Conservation (phyloP, 1,139 yeast species). For the Suhomyces coccinellae region DNA sequence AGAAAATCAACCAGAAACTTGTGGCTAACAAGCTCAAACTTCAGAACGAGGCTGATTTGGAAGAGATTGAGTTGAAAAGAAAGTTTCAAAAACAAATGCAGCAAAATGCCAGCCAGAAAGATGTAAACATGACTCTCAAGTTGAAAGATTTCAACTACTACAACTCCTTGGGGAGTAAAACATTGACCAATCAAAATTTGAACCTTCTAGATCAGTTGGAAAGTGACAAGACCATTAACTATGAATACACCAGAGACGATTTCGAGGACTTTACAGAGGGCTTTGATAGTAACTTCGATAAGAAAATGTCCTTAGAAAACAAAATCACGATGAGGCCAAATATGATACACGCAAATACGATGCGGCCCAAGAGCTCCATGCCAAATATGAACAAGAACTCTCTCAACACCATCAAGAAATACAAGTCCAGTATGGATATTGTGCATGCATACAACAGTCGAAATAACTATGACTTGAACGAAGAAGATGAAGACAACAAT, state of each 20-base stretch:
- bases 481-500: slow-evolving; percentile 13
- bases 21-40: slow-evolving; percentile 29
- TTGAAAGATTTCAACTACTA: slow-evolving; percentile 30
- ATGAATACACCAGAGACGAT: slow-evolving; percentile 42
- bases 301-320: slow-evolving; percentile 6
- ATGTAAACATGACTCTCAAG: slow-evolving; percentile 29
- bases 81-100: slow-evolving; percentile 19
- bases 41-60: slow-evolving; percentile 37
- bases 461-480: slow-evolving; percentile 14
- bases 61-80: slow-evolving; percentile 32
- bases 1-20: slow-evolving; percentile 18
- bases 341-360: neutral
- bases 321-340: slow-evolving; percentile 5
- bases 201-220: slow-evolving; percentile 30
- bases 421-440: slow-evolving; percentile 35
- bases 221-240: slow-evolving; percentile 36
- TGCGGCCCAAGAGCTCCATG: slow-evolving; percentile 27
- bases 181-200: slow-evolving; percentile 18
- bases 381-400: slow-evolving; percentile 24
- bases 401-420: slow-evolving; percentile 24
- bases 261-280: slow-evolving; percentile 44
- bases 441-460: slow-evolving; percentile 11
- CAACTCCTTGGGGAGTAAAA: slow-evolving; percentile 11
- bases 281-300: slow-evolving; percentile 21
- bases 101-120: slow-evolving; percentile 13